These are phyloP conservation scores for Zea luxurians DNA, from an alignment of 176 grass and related monocot species.

Conservation along the genomic window DNA sequence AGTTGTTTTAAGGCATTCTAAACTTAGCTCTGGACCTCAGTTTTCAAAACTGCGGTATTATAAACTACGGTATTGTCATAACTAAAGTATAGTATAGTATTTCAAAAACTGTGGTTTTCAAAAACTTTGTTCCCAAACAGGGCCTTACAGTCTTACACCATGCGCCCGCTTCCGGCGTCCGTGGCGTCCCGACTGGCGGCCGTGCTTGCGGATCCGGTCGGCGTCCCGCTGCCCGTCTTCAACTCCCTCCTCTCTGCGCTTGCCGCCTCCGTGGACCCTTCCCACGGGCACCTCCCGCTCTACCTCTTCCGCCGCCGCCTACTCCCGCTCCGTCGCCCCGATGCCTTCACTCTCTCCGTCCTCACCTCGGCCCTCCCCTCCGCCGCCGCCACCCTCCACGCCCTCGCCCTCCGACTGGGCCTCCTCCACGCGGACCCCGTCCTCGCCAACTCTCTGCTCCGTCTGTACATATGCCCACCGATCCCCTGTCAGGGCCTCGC, in stretches of 20 bases:
- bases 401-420: conserved; percentile 36
- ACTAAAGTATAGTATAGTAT: too few species aligned
- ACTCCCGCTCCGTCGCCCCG: conserved; percentile 37
- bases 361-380: conserved; percentile 29
- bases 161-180: conserved; percentile 33
- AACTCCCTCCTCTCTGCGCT: conserved; percentile 49
- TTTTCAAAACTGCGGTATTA: too few species aligned
- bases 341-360: conserved; percentile 55
- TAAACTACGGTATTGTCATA: too few species aligned
- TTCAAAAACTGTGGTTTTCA: too few species aligned
- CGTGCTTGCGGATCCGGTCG: conserved; percentile 22
- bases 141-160: too few species aligned
- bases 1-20: too few species aligned
- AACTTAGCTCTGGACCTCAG: too few species aligned
- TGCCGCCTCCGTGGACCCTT: conserved; percentile 19
- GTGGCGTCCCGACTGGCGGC: conserved; percentile 27
- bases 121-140: too few species aligned
- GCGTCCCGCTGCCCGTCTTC: conserved; percentile 46
- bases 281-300: conserved; percentile 43
- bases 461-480: conserved; percentile 10
- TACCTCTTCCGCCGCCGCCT: conserved; percentile 49
- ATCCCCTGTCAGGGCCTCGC: conserved; percentile 13
- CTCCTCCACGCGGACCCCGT: conserved; percentile 40
- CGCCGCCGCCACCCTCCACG: conserved; percentile 21
- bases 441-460: conserved; percentile 51